Evolutionary conservation across 768 basidiomycete species (phyloP).

Genomic region (Mycena galericulata): DNA sequence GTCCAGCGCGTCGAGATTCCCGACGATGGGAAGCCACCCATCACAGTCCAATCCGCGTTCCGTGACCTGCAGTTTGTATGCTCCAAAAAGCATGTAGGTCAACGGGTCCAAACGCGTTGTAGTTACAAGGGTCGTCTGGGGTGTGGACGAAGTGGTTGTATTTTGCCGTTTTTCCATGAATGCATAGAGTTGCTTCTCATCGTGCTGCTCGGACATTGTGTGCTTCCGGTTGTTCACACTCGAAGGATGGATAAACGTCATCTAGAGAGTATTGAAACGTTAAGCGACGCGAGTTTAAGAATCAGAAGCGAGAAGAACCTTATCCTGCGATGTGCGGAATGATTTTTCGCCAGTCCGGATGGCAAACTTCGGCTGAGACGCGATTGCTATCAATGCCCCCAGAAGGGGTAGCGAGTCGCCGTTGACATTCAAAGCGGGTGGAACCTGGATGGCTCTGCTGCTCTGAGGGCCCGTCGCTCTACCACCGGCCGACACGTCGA

Average conservation of each 20-base stretch:
- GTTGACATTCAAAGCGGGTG: slow-evolving; percentile 77
- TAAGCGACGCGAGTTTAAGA: slow-evolving; percentile 8
- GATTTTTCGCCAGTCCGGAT: slow-evolving; percentile 76
- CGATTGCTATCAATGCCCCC: slow-evolving; percentile 86
- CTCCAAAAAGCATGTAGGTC: slow-evolving; percentile 92
- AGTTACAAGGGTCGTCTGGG: slow-evolving; percentile 79
- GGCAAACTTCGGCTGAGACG: slow-evolving; percentile 92
- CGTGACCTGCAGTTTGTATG: slow-evolving; percentile 77
- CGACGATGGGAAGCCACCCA: slow-evolving; percentile 88
- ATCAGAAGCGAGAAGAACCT: slow-evolving; percentile 60
- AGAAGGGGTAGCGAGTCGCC: slow-evolving; percentile 81
- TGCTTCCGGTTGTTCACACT: slow-evolving; percentile 86
- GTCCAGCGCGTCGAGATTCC: slow-evolving; percentile 79
- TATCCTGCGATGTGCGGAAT: slow-evolving; percentile 84
- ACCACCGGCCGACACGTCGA: slow-evolving; percentile 84
- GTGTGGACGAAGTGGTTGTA: slow-evolving; percentile 57
- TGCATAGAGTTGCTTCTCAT: slow-evolving; percentile 83
- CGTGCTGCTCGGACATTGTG: slow-evolving; percentile 45
- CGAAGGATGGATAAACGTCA: slow-evolving; percentile 83
- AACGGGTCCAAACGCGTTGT: slow-evolving; percentile 90
- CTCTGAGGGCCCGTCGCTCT: slow-evolving; percentile 48
- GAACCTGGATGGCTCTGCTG: slow-evolving; percentile 58
- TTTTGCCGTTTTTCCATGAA: slow-evolving; percentile 89
- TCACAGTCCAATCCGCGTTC: slow-evolving; percentile 87
- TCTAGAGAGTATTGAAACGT: slow-evolving; percentile 52